Evolutionary conservation across 768 basidiomycete species (phyloP).

Genomic region (Boletus reticulatus): DNA sequence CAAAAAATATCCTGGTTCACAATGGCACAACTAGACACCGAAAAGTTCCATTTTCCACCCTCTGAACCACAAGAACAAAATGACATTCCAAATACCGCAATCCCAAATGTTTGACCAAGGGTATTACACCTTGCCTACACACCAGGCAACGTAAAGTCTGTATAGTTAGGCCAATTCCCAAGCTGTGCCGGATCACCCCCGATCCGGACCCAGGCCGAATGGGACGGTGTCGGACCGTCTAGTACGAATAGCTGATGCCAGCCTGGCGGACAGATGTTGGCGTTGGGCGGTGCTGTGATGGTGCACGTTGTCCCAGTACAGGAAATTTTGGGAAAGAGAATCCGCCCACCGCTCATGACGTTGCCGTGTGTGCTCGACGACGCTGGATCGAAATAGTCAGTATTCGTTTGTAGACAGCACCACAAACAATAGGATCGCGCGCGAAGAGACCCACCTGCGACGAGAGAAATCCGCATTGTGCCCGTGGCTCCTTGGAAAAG

Average conservation of each 20-base stretch:
- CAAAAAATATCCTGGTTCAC: too few species aligned
- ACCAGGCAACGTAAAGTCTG: constrained; percentile 69
- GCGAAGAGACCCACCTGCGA: constrained; percentile 47
- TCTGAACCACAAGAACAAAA: too few species aligned
- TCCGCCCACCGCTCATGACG: constrained; percentile 63
- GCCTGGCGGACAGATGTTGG: constrained; percentile 65
- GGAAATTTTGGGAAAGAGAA: constrained; percentile 70
- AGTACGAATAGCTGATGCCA: constrained; percentile 77
- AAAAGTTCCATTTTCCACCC: too few species aligned
- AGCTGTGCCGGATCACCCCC: constrained; percentile 70
- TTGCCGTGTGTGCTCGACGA: constrained; percentile 79
- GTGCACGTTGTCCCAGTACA: constrained; percentile 70
- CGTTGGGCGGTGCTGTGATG: constrained; percentile 71
- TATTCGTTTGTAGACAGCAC: background rate
- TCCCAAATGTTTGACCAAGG: too few species aligned
- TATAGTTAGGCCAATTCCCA: constrained; percentile 70
- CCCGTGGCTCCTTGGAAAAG: constrained; percentile 39
- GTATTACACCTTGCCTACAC: constrained; percentile 23
- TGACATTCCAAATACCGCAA: too few species aligned
- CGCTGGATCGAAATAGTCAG: constrained; percentile 35
- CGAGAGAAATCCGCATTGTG: constrained; percentile 59
- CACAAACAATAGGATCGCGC: background rate
- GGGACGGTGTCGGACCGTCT: constrained; percentile 75
- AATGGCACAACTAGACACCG: too few species aligned
- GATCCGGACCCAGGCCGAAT: constrained; percentile 74